These are phyloP conservation scores for Actinomortierella wolfii DNA, from an alignment of 371 early-diverging fungal genomes.

Conservation along the genomic window DNA sequence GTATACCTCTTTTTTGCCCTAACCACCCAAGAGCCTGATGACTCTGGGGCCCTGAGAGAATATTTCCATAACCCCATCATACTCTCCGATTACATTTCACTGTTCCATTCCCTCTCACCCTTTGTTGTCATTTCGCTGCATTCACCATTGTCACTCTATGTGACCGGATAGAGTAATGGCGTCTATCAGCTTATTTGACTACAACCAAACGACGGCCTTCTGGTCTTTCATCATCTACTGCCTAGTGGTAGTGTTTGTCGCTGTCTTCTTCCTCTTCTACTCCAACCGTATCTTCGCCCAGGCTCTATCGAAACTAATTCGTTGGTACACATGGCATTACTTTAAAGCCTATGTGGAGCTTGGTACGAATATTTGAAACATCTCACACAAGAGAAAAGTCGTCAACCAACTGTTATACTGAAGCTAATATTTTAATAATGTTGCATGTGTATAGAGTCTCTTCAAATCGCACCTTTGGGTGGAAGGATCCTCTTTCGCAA, in stretches of 20 bases:
- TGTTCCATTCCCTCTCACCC: too few relatives aligned
- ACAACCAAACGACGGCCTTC: slow-evolving; percentile 36
- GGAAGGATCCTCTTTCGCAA: slow-evolving; percentile 85
- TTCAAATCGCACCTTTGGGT: slow-evolving; percentile 76
- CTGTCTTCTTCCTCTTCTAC: slow-evolving; percentile 81
- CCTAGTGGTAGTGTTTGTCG: slow-evolving; percentile 69
- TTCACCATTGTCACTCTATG: too few relatives aligned
- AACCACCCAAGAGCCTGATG: too few relatives aligned
- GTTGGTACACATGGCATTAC: slow-evolving; percentile 75
- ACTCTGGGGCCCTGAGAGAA: too few relatives aligned
- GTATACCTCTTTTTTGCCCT: too few relatives aligned
- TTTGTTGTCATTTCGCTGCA: too few relatives aligned
- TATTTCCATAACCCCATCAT: too few relatives aligned
- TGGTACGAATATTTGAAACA: slow-evolving; percentile 56
- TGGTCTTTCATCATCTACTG: slow-evolving; percentile 73
- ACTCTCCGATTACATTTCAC: too few relatives aligned
- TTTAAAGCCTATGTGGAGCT: slow-evolving; percentile 75
- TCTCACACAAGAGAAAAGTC: too few relatives aligned
- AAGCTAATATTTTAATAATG: too few relatives aligned
- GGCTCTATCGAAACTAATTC: slow-evolving; percentile 64
- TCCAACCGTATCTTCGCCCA: slow-evolving; percentile 72
- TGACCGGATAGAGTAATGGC: too few relatives aligned
- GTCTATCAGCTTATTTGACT: slow-evolving; percentile 37
- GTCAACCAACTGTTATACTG: too few relatives aligned
- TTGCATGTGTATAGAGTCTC: slow-evolving; percentile 59